Evolutionary conservation across 1,284 basidiomycete genomes (phyloP).

Genomic region (Cryptococcus neoformans): DNA sequence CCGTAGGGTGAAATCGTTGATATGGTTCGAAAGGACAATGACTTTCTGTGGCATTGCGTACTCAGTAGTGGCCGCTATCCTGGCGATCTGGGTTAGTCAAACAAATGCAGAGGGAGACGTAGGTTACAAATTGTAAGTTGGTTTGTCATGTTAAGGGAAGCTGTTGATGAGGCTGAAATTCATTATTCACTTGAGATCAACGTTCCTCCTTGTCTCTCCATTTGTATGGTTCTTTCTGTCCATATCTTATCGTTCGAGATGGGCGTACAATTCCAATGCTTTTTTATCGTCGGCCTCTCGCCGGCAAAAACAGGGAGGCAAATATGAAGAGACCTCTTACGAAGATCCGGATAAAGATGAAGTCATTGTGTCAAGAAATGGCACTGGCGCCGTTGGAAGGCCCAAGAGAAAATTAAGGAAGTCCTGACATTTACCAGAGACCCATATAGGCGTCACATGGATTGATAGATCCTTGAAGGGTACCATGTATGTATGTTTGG

Average conservation of each 20-base stretch:
- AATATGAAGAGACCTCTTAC: background rate
- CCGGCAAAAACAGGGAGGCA: background rate
- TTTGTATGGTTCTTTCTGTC: slow-evolving; percentile 10
- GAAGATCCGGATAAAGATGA: background rate
- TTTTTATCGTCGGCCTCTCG: background rate
- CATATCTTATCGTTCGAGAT: slow-evolving; percentile 11
- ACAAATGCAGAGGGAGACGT: slow-evolving; percentile 7
- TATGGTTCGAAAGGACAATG: slow-evolving; percentile 14
- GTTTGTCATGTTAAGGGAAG: too few relatives aligned
- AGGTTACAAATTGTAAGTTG: slow-evolving; percentile 15
- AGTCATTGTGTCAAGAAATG: background rate
- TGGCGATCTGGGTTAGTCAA: slow-evolving; percentile 6
- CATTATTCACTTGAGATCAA: background rate
- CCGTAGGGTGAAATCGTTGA: background rate
- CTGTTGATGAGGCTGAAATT: too few relatives aligned
- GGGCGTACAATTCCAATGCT: slow-evolving; percentile 2
- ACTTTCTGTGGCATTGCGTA: slow-evolving; percentile 1
- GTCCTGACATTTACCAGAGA: too few relatives aligned
- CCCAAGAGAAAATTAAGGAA: background rate
- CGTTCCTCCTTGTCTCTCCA: slow-evolving; percentile 8
- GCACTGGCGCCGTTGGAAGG: background rate
- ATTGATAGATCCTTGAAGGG: background rate
- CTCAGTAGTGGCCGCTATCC: background rate
- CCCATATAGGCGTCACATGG: background rate
- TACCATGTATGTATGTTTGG: background rate